Conservation (phyloP, 2,329 filamentous ascomycete species). For the Whalleya microplaca region DNA sequence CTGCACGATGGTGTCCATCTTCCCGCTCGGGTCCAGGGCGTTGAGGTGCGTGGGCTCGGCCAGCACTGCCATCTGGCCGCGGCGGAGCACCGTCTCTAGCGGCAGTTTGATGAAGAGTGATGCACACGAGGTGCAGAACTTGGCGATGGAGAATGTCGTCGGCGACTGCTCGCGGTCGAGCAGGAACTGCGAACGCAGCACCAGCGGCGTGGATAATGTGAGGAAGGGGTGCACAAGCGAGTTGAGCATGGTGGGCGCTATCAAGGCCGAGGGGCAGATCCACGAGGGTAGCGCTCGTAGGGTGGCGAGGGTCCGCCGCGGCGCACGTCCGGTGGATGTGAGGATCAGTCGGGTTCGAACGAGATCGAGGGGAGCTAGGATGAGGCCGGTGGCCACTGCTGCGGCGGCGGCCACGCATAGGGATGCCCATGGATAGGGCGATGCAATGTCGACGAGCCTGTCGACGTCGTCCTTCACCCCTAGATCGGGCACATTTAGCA, state of each 20-base stretch:
- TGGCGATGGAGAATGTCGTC: conserved; percentile 77
- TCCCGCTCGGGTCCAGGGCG: conserved; percentile 50
- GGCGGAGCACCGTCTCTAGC: conserved; percentile 86
- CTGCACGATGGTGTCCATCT: conserved; percentile 75
- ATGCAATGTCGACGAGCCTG: conserved; percentile 71
- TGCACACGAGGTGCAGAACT: conserved; percentile 77
- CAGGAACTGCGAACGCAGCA: conserved; percentile 81
- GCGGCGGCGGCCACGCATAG: conserved; percentile 71
- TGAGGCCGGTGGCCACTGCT: conserved; percentile 73
- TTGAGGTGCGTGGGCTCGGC: conserved; percentile 55
- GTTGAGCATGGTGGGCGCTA: conserved; percentile 85
- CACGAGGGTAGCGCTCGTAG: conserved; percentile 80
- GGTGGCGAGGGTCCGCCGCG: conserved; percentile 77
- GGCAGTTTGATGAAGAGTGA: conserved; percentile 89
- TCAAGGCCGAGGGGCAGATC: conserved; percentile 69
- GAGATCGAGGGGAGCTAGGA: conserved; percentile 86
- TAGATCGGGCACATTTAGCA: conserved; percentile 87
- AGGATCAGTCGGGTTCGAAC: conserved; percentile 87
- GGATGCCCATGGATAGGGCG: conserved; percentile 80
- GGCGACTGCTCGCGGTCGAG: conserved; percentile 84
- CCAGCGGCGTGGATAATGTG: conserved; percentile 78
- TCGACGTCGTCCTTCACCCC: conserved; percentile 78
- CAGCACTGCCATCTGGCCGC: conserved; percentile 80
- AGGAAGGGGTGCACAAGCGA: conserved; percentile 83
- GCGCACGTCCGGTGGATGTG: conserved; percentile 74